Evolutionary conservation across 1,139 yeast species (phyloP).

Genomic region (Geotrichum citri-aurantii): DNA sequence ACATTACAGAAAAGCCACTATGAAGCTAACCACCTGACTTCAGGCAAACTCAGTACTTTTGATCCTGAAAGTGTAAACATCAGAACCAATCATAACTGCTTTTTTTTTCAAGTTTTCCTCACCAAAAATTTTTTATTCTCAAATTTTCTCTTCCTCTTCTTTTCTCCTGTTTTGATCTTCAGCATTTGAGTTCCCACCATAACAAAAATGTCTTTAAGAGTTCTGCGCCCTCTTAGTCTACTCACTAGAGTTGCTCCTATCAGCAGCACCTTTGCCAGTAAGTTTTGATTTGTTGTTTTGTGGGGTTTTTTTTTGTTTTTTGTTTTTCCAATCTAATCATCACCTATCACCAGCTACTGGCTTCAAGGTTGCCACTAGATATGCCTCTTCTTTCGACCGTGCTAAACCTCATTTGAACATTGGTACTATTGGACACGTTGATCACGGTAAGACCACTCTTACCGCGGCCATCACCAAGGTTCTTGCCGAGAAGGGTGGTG

Average conservation of each 20-base stretch:
- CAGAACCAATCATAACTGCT: slow-evolving; percentile 9
- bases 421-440: slow-evolving; percentile 96
- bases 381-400: slow-evolving; percentile 29
- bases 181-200: neutral
- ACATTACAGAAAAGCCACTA: neutral
- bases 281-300: neutral
- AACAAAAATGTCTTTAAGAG: slow-evolving; percentile 12
- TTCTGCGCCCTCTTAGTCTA: slow-evolving; percentile 14
- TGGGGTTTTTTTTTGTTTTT: neutral
- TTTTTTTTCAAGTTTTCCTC: slow-evolving; percentile 1
- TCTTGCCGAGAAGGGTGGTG: slow-evolving; percentile 83
- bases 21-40: neutral
- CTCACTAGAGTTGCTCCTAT: slow-evolving; percentile 10
- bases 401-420: slow-evolving; percentile 88
- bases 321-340: neutral
- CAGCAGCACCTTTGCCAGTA: slow-evolving; percentile 11
- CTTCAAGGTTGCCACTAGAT: slow-evolving; percentile 15
- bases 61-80: neutral
- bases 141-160: neutral
- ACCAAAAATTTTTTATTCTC: neutral
- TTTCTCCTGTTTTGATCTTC: neutral
- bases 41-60: neutral
- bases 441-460: slow-evolving; percentile 97
- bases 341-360: neutral
- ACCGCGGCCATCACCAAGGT: slow-evolving; percentile 99